Evolutionary conservation across 306 rosid genomes (phyloP).

Genomic region (Bauhinia variegata): DNA sequence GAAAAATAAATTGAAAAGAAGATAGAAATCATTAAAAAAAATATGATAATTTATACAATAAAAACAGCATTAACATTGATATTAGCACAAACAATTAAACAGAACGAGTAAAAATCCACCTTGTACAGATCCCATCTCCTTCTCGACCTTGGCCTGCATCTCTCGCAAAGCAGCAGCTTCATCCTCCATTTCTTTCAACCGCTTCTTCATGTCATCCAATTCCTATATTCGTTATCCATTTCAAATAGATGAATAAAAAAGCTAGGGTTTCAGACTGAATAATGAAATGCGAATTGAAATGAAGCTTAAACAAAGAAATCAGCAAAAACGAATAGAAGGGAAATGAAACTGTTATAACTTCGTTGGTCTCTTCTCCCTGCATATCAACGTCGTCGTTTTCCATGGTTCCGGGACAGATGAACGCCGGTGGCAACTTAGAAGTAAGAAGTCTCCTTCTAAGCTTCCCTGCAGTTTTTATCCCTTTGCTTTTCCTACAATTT

Average conservation of each 20-base stretch:
- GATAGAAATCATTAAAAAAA: neutral
- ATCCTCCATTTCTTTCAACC: constrained; percentile 73
- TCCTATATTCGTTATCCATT: constrained; percentile 38
- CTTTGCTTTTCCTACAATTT: neutral
- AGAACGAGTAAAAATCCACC: constrained; percentile 31
- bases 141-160: constrained; percentile 76
- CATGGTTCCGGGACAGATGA: constrained; percentile 35
- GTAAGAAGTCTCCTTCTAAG: neutral
- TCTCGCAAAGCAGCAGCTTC: constrained; percentile 76
- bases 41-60: neutral
- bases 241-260: constrained; percentile 4
- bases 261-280: constrained; percentile 39
- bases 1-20: neutral
- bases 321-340: neutral
- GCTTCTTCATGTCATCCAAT: constrained; percentile 69
- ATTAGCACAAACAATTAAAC: too few relatives aligned
- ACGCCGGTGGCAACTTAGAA: constrained; percentile 27
- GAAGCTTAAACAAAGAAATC: neutral
- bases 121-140: constrained; percentile 65
- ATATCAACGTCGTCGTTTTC: constrained; percentile 62
- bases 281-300: neutral
- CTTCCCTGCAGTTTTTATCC: neutral
- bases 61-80: neutral
- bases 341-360: constrained; percentile 36
- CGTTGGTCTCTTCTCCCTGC: constrained; percentile 49